These are phyloP conservation scores for Linnemannia schmuckeri DNA, from an alignment of 192 early-diverging fungal genomes.

Conservation along the genomic window DNA sequence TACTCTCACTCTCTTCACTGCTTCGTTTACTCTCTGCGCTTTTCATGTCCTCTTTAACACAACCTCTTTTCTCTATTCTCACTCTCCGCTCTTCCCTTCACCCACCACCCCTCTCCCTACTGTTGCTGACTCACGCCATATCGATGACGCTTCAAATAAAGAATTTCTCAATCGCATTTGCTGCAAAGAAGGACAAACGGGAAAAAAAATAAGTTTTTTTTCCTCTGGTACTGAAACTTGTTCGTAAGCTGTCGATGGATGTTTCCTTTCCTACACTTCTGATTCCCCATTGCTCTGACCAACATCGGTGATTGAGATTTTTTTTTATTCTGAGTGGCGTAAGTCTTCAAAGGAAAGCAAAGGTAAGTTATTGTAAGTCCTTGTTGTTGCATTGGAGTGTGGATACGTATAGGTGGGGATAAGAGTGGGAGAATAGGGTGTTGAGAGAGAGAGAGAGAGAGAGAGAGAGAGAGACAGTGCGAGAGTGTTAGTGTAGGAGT, in stretches of 20 bases:
- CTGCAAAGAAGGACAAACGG: not conserved
- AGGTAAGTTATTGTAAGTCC: not conserved
- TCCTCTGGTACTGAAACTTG: not conserved
- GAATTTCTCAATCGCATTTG: conserved; percentile 35
- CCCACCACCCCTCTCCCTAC: too few relatives aligned
- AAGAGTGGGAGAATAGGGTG: not conserved
- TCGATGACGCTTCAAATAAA: not conserved
- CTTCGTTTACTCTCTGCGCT: not conserved
- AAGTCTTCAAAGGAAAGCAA: not conserved
- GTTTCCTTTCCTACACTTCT: conserved; percentile 16
- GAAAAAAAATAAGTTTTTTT: conserved; percentile 4
- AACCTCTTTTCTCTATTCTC: too few relatives aligned
- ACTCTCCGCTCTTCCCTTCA: too few relatives aligned
- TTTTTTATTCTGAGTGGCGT: not conserved
- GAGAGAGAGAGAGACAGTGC: not conserved
- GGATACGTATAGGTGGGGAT: not conserved
- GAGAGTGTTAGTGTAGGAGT: not conserved
- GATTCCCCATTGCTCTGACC: not conserved
- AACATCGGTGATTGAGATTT: not conserved
- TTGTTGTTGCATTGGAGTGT: not conserved
- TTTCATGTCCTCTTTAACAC: not conserved
- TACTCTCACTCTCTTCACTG: not conserved
- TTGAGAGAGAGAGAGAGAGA: not conserved
- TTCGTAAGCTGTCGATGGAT: conserved; percentile 30
- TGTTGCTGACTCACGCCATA: not conserved